Evolutionary conservation across 495 filamentous ascomycete genomes (phyloP).

Genomic region (Amniculicola lignicola): DNA sequence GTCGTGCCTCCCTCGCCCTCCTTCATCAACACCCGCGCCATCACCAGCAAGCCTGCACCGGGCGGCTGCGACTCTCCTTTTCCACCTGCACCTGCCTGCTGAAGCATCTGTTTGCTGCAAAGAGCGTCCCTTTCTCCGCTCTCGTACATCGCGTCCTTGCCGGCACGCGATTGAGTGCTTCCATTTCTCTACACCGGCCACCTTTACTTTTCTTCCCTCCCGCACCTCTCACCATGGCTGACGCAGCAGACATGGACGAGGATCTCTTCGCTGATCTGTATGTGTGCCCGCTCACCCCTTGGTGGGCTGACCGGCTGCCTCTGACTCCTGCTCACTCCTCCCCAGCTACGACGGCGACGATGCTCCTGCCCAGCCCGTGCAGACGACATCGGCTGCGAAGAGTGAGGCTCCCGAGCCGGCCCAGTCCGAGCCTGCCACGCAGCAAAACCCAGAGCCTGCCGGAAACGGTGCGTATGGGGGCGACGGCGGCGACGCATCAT

Average conservation of each 20-base stretch:
- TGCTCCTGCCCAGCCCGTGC: constrained; percentile 38
- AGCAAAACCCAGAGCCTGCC: background rate
- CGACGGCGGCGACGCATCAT: constrained; percentile 1
- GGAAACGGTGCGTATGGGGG: background rate
- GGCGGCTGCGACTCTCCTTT: too few species aligned
- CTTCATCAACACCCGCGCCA: too few species aligned
- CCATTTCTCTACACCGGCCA: constrained; percentile 1
- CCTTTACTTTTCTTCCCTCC: constrained; percentile 7
- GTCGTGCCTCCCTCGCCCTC: too few species aligned
- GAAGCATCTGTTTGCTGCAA: too few species aligned
- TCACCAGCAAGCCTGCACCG: too few species aligned
- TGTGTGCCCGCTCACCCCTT: constrained; percentile 48
- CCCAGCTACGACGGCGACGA: constrained; percentile 86
- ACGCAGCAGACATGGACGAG: constrained; percentile 88
- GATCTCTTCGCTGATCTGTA: constrained; percentile 99
- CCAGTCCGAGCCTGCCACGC: background rate
- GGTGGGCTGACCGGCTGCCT: too few species aligned
- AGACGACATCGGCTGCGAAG: constrained; percentile 3
- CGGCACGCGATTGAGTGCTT: too few species aligned
- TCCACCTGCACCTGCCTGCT: too few species aligned
- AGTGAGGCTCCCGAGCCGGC: constrained; percentile 12
- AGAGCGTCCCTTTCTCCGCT: too few species aligned
- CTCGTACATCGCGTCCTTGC: too few species aligned
- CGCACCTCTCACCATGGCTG: constrained; percentile 58
- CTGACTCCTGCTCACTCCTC: background rate